Evolutionary conservation across 495 filamentous ascomycete genomes (phyloP), one percentile per base, ranked within the genome.

Genomic region (Diplogelasinospora grovesii): DNA sequence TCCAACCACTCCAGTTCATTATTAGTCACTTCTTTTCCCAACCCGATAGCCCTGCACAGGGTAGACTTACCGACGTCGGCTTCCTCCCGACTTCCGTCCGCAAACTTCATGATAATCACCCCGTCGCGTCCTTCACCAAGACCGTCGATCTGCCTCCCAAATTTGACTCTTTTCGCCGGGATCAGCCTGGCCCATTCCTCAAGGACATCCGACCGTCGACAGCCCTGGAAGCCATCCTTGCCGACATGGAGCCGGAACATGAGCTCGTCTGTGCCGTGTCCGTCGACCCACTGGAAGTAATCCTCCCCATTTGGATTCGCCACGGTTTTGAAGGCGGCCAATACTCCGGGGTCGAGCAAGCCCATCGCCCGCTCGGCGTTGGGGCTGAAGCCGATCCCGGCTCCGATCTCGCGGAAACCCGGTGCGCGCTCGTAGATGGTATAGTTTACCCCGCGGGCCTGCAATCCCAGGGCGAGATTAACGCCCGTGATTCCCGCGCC

Each of bases 401-500:
- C 71, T 1, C 78, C 78, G 29, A 80, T 70, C 49, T 79, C 78
- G 9, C 62, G 58, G 54, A 78, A 74, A 1, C 46, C 55, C 0
- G 62, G 36, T 0, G 72, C 64, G 2, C 73, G 71, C 58, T 82
- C 79, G 49, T 79, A 82, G 26, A 82, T 58, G 3, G 63, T 65
- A 37, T 68, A 71, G 3, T 48, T 41, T 16, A 81, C 50, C 2
- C 53, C 47, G 48, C 74, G 75, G n/a, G 61, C 61, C 39, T 71
- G 64, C 6, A 81, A 66, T 14, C 68, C 77, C 1, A 73, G 56
- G 8, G 75, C 75, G 1, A 82, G 67, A 37, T 63, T 61, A 22
- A 81, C 61, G 14, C 79, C 79, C 1, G 74, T 71, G 32, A 82
- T 78, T 8, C 79, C 79, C 22, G 66, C 77, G 37, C 79, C 79